phyloP scores from a whole-genome alignment of 164 flowering plant genomes.

The Chimonanthus salicifolius region DNA sequence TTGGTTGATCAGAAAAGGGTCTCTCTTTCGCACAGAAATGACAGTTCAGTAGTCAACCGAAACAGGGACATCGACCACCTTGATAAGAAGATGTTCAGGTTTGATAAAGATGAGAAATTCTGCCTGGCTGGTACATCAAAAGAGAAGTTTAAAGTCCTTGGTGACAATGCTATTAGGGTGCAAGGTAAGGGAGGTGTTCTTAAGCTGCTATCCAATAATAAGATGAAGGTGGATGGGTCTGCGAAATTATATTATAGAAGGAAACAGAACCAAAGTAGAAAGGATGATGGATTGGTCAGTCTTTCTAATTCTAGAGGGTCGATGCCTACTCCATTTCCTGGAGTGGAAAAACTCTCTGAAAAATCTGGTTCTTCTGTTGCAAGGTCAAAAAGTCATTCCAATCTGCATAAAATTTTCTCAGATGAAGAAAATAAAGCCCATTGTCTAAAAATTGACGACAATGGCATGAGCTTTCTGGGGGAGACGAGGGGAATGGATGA shows the following conservation, averaged over 20 bases:
- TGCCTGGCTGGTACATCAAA: slow-evolving; percentile 21
- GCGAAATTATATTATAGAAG: slow-evolving; percentile 16
- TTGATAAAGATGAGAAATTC: slow-evolving; percentile 30
- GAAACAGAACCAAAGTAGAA: slow-evolving; percentile 23
- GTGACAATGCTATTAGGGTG: slow-evolving; percentile 51
- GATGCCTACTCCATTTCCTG: slow-evolving; percentile 16
- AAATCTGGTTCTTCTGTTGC: slow-evolving; percentile 22
- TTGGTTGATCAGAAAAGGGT: slow-evolving; percentile 34
- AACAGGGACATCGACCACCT: slow-evolving; percentile 17
- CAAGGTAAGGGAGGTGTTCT: slow-evolving; percentile 85
- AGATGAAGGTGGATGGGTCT: slow-evolving; percentile 32
- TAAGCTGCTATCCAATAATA: slow-evolving; percentile 62
- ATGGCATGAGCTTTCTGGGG: slow-evolving; percentile 29
- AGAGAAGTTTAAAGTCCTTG: slow-evolving; percentile 30
- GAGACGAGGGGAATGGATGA: slow-evolving; percentile 18
- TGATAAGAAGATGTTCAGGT: slow-evolving; percentile 27
- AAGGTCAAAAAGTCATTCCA: slow-evolving; percentile 27
- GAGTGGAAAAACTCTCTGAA: slow-evolving; percentile 25
- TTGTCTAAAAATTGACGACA: slow-evolving; percentile 30
- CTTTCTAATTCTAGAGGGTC: slow-evolving; percentile 14
- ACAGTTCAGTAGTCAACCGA: slow-evolving; percentile 16
- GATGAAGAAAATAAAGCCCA: slow-evolving; percentile 22
- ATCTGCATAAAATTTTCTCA: slow-evolving; percentile 18
- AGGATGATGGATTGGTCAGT: slow-evolving; percentile 22
- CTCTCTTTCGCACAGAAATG: slow-evolving; percentile 21